Evolutionary conservation across 495 filamentous ascomycete species (phyloP).

Genomic region (Pseudotulostoma volvatum): DNA sequence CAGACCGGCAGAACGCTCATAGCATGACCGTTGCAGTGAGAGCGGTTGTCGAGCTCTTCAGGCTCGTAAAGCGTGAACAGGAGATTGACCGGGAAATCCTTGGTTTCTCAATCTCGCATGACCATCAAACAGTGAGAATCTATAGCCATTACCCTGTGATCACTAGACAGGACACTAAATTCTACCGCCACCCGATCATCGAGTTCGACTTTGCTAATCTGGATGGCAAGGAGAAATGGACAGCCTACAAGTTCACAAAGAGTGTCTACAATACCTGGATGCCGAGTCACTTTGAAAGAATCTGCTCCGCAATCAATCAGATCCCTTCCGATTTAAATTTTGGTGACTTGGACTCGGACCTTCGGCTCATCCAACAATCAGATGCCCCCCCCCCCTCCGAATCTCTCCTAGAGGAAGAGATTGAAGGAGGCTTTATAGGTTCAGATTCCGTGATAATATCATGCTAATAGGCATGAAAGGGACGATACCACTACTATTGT

Average conservation of each 20-base stretch:
- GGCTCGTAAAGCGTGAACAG: constrained; percentile 3
- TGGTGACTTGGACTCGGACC: no score
- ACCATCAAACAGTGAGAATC: constrained; percentile 14
- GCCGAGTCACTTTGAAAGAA: not conserved
- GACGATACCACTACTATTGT: no score
- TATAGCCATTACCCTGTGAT: constrained; percentile 17
- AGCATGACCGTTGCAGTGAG: constrained; percentile 16
- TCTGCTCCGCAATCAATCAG: not conserved
- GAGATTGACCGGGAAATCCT: constrained; percentile 14
- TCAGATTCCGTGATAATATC: no score
- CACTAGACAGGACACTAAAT: constrained; percentile 7
- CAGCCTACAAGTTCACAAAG: constrained; percentile 12
- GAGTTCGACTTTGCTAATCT: constrained; percentile 14
- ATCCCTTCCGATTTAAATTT: not conserved
- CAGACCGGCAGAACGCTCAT: constrained; percentile 23
- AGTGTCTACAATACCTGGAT: not conserved
- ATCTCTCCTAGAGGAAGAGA: no score
- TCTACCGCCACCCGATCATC: constrained; percentile 6
- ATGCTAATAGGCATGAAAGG: no score
- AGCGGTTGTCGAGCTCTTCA: constrained; percentile 5
- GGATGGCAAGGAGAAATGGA: constrained; percentile 20
- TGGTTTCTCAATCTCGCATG: constrained; percentile 34
- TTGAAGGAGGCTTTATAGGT: no score
- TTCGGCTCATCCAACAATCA: no score
- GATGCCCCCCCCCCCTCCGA: no score